These are phyloP conservation scores for Dipteronia sinensis DNA, from an alignment of 345 rosid genomes.

Conservation along the genomic window DNA sequence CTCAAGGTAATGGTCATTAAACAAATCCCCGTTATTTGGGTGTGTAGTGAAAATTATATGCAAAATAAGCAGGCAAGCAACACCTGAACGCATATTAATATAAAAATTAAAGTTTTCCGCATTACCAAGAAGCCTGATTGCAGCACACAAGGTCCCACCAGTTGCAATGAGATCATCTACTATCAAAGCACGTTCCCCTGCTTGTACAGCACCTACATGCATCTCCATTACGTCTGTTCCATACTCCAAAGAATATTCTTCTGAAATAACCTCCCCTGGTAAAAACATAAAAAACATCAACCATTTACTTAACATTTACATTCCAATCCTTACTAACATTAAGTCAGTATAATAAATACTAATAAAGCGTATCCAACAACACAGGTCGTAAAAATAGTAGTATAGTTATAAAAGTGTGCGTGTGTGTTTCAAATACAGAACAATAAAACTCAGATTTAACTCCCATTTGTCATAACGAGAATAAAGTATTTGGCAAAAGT, in stretches of 20 bases:
- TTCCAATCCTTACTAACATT: background rate
- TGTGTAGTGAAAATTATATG: background rate
- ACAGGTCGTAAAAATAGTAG: background rate
- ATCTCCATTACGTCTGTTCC: constrained; percentile 94
- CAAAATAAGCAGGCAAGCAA: background rate
- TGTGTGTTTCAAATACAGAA: background rate
- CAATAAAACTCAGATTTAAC: background rate
- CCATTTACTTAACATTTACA: constrained; percentile 9
- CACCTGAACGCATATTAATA: background rate
- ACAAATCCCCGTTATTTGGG: background rate
- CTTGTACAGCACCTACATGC: constrained; percentile 97
- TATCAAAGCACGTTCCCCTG: constrained; percentile 83
- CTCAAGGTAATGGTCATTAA: background rate
- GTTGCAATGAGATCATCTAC: constrained; percentile 97
- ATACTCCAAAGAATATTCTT: constrained; percentile 94
- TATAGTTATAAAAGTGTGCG: background rate
- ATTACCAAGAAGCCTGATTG: constrained; percentile 90
- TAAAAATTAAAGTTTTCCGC: constrained; percentile 8
- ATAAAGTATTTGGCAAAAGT: background rate
- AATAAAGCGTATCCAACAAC: background rate
- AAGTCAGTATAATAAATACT: background rate
- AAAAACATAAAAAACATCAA: constrained; percentile 13
- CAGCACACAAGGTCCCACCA: constrained; percentile 93
- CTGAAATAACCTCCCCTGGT: constrained; percentile 84
- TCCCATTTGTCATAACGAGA: background rate